Percentiles rank a stretch among this genome's conserved stretches.
These are phyloP conservation scores for Ophiosphaerella narmari DNA, from an alignment of 2,329 filamentous ascomycete genomes.

Conservation along the genomic window DNA sequence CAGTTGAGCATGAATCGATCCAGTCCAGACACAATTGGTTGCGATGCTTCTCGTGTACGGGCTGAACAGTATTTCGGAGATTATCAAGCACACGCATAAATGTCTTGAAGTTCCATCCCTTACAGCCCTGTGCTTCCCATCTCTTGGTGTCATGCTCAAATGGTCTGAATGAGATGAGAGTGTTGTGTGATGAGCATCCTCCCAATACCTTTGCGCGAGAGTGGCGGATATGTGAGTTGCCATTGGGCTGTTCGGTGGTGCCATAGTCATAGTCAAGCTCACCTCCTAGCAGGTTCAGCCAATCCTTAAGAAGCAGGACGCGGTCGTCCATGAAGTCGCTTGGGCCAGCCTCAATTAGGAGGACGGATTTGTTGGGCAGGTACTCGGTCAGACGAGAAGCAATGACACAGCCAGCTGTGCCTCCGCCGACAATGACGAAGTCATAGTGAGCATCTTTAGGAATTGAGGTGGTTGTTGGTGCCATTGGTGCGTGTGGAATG, in stretches of 20 bases:
- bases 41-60: conserved; percentile 80
- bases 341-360: conserved; percentile 86
- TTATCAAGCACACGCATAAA: conserved; percentile 83
- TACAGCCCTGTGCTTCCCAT: conserved; percentile 81
- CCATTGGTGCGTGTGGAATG: conserved; percentile 26
- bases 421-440: conserved; percentile 84
- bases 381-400: conserved; percentile 81
- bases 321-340: conserved; percentile 88
- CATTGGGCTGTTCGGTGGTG: conserved; percentile 86
- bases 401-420: conserved; percentile 84
- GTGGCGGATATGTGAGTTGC: conserved; percentile 90
- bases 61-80: conserved; percentile 87
- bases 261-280: conserved; percentile 89
- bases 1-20: conserved; percentile 78
- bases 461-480: conserved; percentile 63
- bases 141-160: conserved; percentile 86
- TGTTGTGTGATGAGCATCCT: conserved; percentile 93
- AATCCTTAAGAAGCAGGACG: conserved; percentile 84
- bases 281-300: conserved; percentile 82
- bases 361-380: conserved; percentile 77
- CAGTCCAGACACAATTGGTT: conserved; percentile 93
- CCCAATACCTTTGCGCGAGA: conserved; percentile 91
- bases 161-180: conserved; percentile 87
- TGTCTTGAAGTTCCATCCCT: conserved; percentile 84
- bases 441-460: conserved; percentile 69